Conservation (phyloP, 2,329 filamentous ascomycete species). For the Herpotrichia juniperi region DNA sequence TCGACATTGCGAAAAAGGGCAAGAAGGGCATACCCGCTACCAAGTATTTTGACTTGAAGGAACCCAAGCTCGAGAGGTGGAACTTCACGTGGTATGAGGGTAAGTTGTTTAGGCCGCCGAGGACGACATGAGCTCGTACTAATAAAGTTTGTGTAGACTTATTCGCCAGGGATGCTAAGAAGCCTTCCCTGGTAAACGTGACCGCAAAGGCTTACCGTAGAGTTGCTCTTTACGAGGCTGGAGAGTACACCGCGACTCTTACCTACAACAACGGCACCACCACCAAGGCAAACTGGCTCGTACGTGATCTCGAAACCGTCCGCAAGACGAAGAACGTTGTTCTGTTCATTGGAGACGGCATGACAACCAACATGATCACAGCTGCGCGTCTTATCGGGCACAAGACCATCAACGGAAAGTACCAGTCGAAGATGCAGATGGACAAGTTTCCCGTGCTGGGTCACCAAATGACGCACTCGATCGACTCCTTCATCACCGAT, state of each 20-base stretch:
- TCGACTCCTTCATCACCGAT: constrained; percentile 86
- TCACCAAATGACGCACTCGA: constrained; percentile 87
- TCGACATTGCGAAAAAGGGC: constrained; percentile 71
- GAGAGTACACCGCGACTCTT: constrained; percentile 77
- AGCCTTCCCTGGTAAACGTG: constrained; percentile 77
- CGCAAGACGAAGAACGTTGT: constrained; percentile 85
- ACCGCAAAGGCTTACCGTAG: constrained; percentile 79
- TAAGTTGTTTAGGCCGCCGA: constrained; percentile 29
- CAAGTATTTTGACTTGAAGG: constrained; percentile 71
- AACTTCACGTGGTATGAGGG: constrained; percentile 83
- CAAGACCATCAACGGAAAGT: constrained; percentile 83
- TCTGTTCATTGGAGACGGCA: constrained; percentile 77
- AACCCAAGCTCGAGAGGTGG: constrained; percentile 80
- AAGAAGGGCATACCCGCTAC: constrained; percentile 63
- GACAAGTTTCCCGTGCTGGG: constrained; percentile 86
- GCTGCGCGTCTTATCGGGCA: constrained; percentile 82
- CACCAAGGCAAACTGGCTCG: constrained; percentile 77
- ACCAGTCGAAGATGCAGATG: constrained; percentile 75
- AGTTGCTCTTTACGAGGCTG: constrained; percentile 77
- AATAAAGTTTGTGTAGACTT: constrained; percentile 58
- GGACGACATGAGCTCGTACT: background rate
- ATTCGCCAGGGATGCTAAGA: constrained; percentile 74
- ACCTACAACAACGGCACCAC: constrained; percentile 75
- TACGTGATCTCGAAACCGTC: constrained; percentile 71
- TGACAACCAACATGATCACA: constrained; percentile 78